Conservation (phyloP, 352 stramenopile species). For the Globisporangium heterothallicum region DNA sequence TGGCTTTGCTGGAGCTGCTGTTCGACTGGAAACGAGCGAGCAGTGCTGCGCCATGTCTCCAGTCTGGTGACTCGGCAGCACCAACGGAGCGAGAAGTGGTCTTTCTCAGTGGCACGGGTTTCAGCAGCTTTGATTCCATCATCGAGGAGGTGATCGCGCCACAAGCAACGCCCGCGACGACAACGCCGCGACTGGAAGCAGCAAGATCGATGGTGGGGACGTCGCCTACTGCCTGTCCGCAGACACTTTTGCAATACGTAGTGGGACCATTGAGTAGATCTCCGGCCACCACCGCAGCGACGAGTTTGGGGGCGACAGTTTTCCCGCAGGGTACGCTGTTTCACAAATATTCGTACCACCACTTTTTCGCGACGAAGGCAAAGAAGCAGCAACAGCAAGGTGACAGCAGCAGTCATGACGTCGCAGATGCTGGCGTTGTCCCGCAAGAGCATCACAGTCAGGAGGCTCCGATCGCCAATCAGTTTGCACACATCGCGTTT, state of each 20-base stretch:
- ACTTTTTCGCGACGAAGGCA: conserved; percentile 17
- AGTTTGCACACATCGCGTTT: conserved; percentile 9
- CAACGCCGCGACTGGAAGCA: neutral
- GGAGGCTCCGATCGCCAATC: neutral
- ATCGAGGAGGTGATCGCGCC: conserved; percentile 18
- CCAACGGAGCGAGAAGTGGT: conserved; percentile 16
- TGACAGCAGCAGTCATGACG: neutral
- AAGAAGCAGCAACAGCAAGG: neutral
- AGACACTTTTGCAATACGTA: conserved; percentile 19
- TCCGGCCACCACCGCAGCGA: neutral
- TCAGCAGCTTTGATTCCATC: conserved; percentile 33
- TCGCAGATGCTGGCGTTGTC: neutral
- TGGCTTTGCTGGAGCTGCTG: conserved; percentile 27
- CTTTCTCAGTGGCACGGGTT: conserved; percentile 28
- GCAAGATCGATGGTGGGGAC: neutral
- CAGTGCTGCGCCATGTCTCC: neutral
- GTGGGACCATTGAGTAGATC: conserved; percentile 18
- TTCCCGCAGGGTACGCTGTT: conserved; percentile 27
- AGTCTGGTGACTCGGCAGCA: neutral
- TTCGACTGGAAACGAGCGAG: conserved; percentile 32
- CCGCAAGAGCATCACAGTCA: neutral
- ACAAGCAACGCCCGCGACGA: neutral
- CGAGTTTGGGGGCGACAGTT: neutral
- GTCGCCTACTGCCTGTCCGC: neutral
- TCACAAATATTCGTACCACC: conserved; percentile 23